These are phyloP conservation scores for Tylopilus subfusipes DNA, from an alignment of 768 basidiomycete species.

Conservation along the genomic window DNA sequence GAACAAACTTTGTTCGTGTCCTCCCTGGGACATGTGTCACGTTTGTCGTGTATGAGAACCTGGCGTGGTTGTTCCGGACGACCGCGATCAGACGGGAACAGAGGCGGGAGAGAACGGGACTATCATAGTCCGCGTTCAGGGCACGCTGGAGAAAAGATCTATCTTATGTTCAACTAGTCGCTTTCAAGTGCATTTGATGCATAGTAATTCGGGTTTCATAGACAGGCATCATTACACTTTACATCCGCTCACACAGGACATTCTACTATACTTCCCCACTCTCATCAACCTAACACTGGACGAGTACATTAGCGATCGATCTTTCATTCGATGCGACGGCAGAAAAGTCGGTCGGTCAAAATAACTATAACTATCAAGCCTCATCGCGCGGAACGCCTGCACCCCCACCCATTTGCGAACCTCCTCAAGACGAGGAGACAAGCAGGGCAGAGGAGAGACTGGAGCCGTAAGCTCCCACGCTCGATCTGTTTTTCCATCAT, in stretches of 20 bases:
- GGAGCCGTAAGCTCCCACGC: constrained; percentile 21
- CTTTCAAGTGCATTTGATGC: background rate
- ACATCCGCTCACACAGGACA: constrained; percentile 1
- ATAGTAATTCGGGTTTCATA: background rate
- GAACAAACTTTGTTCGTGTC: constrained; percentile 90
- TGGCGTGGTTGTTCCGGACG: constrained; percentile 76
- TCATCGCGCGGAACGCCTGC: constrained; percentile 25
- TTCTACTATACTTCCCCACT: constrained; percentile 5
- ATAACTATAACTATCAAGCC: constrained; percentile 31
- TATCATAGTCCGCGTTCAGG: background rate
- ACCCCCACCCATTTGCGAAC: constrained; percentile 21
- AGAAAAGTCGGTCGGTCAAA: constrained; percentile 20
- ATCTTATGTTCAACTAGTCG: constrained; percentile 8
- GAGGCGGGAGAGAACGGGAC: background rate
- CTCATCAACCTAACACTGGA: background rate
- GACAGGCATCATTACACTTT: constrained; percentile 11
- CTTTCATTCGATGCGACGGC: background rate
- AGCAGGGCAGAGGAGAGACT: constrained; percentile 25
- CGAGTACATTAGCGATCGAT: constrained; percentile 9
- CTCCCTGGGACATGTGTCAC: constrained; percentile 97
- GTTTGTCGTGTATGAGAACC: constrained; percentile 94
- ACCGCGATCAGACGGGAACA: constrained; percentile 54
- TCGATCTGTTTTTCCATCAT: constrained; percentile 26
- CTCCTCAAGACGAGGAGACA: constrained; percentile 26
- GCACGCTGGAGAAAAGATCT: background rate